Evolutionary conservation across 345 rosid species (phyloP), one percentile per base, ranked within the genome.

Genomic region (Brassica cretica): DNA sequence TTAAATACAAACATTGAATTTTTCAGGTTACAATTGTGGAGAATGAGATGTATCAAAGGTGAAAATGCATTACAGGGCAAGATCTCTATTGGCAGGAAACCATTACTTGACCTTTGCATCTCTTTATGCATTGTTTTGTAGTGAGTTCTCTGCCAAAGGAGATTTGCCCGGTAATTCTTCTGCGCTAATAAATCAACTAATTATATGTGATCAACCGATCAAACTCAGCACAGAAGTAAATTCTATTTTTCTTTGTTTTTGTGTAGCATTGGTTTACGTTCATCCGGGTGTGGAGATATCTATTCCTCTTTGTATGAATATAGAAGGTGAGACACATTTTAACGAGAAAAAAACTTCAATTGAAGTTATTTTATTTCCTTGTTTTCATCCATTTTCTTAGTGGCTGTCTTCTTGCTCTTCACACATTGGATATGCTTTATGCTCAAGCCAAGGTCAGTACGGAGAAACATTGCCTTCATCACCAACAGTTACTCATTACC

Each of bases 11-110:
- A 64, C 53, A 74, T n/a, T 9, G 46, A 64, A 63, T 10, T 37
- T 67, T 62, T 25, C 55, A 74, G 32, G 14, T 35, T 68, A 69
- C 37, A 79, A 56, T 37, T 74, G 75, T 74, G 68, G 64, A 69
- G 30, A 79, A 70, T 18, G 59, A 78, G 76, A 78, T 51, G 35
- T 12, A 49, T 7, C 65, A 55, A 70, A 74, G 79, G 72, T 79
- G 71, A 5, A 69, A 74, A 74, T 53, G 79, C 66, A 79, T 79
- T 79, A 79, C 82, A 74, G 79, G 82, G 82, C 18, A 69, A 74
- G 75, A 69, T 79, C 82, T 79, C 75, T 79, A 79, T 79, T 79
- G 82, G 82, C 79, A 79, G 74, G 70, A 79, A 74, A 74, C 79
- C 74, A 73, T 79, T 69, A 79, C 70, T 67, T 4, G 16, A 37